Evolutionary conservation across 192 early-diverging fungal species (phyloP).

Genomic region (Coemansia sp.): DNA sequence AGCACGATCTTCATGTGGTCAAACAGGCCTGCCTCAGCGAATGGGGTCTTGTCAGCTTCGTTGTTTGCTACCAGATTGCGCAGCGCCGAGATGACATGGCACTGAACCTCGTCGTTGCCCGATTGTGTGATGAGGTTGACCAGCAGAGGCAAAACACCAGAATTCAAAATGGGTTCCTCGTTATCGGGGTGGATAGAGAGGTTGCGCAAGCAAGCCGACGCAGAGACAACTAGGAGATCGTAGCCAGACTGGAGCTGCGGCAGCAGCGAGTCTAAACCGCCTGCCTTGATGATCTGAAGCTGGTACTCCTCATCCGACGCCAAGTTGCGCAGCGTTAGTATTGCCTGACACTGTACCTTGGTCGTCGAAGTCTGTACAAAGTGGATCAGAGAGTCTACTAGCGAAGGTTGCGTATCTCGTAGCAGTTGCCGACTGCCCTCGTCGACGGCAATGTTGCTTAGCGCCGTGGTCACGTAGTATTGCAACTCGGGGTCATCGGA

Average conservation of each 20-base stretch:
- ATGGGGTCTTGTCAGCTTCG: conserved; percentile 68
- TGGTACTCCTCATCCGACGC: conserved; percentile 83
- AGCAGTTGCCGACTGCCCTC: conserved; percentile 65
- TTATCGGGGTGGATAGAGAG: conserved; percentile 84
- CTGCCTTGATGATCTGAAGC: conserved; percentile 71
- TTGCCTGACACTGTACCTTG: conserved; percentile 86
- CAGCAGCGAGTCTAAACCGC: conserved; percentile 71
- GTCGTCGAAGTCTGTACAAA: conserved; percentile 75
- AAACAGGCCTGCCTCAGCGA: conserved; percentile 74
- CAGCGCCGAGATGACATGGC: conserved; percentile 81
- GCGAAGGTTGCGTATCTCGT: conserved; percentile 67
- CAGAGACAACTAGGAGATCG: conserved; percentile 74
- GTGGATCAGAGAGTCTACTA: conserved; percentile 74
- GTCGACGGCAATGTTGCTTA: conserved; percentile 89
- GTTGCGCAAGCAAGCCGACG: conserved; percentile 85
- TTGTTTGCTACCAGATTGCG: conserved; percentile 79
- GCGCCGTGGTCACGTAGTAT: conserved; percentile 87
- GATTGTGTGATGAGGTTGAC: conserved; percentile 37
- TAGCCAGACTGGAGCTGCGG: conserved; percentile 73
- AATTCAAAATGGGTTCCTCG: conserved; percentile 81
- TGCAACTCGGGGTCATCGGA: conserved; percentile 81
- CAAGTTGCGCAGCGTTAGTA: conserved; percentile 81
- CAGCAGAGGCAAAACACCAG: conserved; percentile 64
- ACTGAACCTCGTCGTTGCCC: conserved; percentile 81
- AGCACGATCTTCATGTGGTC: conserved; percentile 59